Percentiles rank a stretch among this genome's conserved stretches.
Conservation (phyloP, 148 eudicot species). For the Linanthus parryae region DNA sequence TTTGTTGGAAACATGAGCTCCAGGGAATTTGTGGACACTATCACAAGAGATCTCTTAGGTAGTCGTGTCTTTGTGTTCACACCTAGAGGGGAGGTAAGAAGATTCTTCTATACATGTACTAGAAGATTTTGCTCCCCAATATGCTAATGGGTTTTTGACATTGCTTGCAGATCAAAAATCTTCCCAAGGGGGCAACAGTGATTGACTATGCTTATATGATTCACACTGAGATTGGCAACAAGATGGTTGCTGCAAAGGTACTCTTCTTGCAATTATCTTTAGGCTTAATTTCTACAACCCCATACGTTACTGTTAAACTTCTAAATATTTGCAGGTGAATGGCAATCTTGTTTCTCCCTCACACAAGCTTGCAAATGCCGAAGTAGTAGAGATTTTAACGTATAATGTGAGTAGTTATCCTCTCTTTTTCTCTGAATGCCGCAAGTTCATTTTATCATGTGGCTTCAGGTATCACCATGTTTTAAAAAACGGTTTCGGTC, state of each 20-base stretch:
- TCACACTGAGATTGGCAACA: constrained; percentile 95
- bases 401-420: constrained; percentile 57
- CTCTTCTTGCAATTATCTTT: constrained; percentile 7
- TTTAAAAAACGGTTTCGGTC: too few relatives aligned
- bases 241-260: constrained; percentile 99
- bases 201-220: constrained; percentile 98
- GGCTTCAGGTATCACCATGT: too few relatives aligned
- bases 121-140: neutral
- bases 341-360: constrained; percentile 83
- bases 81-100: constrained; percentile 89
- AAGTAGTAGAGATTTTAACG: constrained; percentile 91
- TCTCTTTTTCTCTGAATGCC: neutral
- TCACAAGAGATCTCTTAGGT: constrained; percentile 91
- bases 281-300: constrained; percentile 9
- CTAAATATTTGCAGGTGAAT: constrained; percentile 68
- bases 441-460: too few relatives aligned
- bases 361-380: constrained; percentile 93
- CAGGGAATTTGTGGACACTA: constrained; percentile 92
- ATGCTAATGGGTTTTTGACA: constrained; percentile 5
- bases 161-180: constrained; percentile 70
- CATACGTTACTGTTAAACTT: constrained; percentile 11
- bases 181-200: constrained; percentile 91
- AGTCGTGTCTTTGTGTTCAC: constrained; percentile 97
- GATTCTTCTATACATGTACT: constrained; percentile 7
- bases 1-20: constrained; percentile 99